Evolutionary conservation across 164 flowering plant genomes (phyloP).

Genomic region (Stephania cephalantha): DNA sequence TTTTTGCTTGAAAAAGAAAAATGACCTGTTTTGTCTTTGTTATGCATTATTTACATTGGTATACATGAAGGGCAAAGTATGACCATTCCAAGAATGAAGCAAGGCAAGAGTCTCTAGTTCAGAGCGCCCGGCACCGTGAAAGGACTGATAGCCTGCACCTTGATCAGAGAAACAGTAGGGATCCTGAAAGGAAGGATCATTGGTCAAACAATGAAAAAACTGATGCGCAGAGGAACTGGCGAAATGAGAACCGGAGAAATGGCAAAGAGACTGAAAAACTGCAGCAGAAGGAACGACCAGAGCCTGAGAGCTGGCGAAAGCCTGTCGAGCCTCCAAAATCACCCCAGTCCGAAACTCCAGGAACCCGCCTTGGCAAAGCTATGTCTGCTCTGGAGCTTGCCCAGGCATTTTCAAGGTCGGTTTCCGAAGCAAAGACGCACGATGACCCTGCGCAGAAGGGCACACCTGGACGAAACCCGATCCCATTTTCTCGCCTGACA

Average conservation of each 20-base stretch:
- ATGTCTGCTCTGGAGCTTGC: conserved; percentile 18
- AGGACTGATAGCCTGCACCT: conserved; percentile 28
- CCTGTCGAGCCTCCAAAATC: conserved; percentile 45
- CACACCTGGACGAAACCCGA: conserved; percentile 36
- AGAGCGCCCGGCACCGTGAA: conserved; percentile 27
- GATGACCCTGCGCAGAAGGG: conserved; percentile 42
- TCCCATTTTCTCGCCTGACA: conserved; percentile 63
- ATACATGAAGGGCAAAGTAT: conserved; percentile 36
- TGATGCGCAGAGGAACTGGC: conserved; percentile 56
- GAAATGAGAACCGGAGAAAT: conserved; percentile 43
- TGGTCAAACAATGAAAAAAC: conserved; percentile 32
- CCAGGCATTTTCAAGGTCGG: conserved; percentile 43
- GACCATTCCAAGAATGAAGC: conserved; percentile 31
- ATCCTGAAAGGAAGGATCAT: conserved; percentile 45
- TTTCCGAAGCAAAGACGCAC: conserved; percentile 36
- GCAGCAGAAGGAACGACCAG: conserved; percentile 53
- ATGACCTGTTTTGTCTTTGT: background rate
- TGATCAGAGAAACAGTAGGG: conserved; percentile 43
- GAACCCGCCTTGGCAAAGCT: conserved; percentile 14
- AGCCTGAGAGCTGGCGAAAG: conserved; percentile 89
- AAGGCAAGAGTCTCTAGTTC: conserved; percentile 22
- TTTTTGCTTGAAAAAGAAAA: background rate
- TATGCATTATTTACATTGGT: conserved; percentile 4
- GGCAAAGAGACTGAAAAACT: conserved; percentile 42
- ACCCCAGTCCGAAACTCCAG: conserved; percentile 20